A percentile compares a stretch with the other conserved stretches of the same genome.
These are phyloP conservation scores for Gossypium trilobum DNA, from an alignment of 441 rosid genomes.

Conservation along the genomic window DNA sequence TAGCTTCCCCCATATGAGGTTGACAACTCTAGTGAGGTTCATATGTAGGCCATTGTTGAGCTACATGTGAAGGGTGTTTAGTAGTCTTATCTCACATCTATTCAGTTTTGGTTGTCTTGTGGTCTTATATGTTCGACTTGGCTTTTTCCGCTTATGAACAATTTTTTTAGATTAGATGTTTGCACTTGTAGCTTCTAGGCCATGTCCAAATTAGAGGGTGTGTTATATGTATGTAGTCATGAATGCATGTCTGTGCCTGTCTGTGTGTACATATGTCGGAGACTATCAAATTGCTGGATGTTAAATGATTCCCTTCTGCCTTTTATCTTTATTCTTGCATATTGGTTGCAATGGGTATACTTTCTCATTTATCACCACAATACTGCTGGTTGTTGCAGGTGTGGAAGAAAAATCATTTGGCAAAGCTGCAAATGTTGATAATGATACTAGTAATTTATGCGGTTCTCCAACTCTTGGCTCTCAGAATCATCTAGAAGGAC, in stretches of 20 bases:
- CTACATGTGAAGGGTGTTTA: neutral
- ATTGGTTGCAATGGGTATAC: neutral
- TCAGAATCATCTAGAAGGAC: constrained; percentile 45
- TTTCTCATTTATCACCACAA: neutral
- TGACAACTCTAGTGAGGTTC: neutral
- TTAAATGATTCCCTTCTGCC: neutral
- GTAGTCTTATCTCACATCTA: neutral
- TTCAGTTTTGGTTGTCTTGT: neutral
- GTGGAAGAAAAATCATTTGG: constrained; percentile 53
- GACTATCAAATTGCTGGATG: neutral
- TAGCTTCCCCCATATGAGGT: neutral
- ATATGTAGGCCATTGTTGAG: no score
- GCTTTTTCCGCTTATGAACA: neutral
- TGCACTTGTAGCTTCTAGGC: neutral
- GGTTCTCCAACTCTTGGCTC: constrained; percentile 52
- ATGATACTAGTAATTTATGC: constrained; percentile 48
- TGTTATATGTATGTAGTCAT: neutral
- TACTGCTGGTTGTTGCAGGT: constrained; percentile 37
- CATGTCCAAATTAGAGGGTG: neutral
- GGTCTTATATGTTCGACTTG: neutral
- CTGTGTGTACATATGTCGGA: neutral
- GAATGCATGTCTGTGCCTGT: neutral
- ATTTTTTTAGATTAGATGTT: neutral
- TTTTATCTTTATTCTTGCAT: neutral
- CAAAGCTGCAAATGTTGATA: constrained; percentile 41